phyloP scores from a whole-genome alignment of 306 rosid genomes.

The Sechiopsis laciniata region DNA sequence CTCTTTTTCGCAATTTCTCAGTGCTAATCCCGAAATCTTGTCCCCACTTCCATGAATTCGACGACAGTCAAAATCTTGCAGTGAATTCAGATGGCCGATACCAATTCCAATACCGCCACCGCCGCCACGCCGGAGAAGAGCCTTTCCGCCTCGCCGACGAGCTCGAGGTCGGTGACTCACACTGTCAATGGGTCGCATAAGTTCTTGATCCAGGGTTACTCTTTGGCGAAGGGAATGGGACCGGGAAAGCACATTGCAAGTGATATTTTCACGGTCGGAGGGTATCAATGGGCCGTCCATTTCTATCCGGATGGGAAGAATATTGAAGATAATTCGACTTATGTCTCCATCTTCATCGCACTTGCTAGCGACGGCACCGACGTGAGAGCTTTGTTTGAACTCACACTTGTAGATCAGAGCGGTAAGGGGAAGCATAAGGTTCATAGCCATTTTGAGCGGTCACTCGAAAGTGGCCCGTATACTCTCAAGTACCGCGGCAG shows the following conservation, averaged over 20 bases:
- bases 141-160: conserved; percentile 28
- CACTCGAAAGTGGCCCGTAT: conserved; percentile 86
- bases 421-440: conserved; percentile 67
- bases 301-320: conserved; percentile 92
- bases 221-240: conserved; percentile 92
- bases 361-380: conserved; percentile 80
- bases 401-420: conserved; percentile 69
- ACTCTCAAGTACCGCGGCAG: conserved; percentile 86
- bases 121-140: conserved; percentile 11
- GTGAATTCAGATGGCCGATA: conserved; percentile 13
- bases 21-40: neutral
- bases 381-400: conserved; percentile 77
- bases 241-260: conserved; percentile 73
- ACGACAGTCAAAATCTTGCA: neutral
- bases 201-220: conserved; percentile 70
- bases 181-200: conserved; percentile 78
- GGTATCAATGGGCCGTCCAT: conserved; percentile 89
- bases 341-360: conserved; percentile 83
- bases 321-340: conserved; percentile 67
- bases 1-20: neutral
- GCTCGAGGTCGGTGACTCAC: conserved; percentile 67
- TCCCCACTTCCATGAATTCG: conserved; percentile 19
- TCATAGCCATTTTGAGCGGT: conserved; percentile 89
- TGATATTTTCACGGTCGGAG: conserved; percentile 76
- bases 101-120: conserved; percentile 16